Base-by-base conservation (phyloP, 2,329 filamentous ascomycete genomes). In the Lecanosticta acicola region DNA sequence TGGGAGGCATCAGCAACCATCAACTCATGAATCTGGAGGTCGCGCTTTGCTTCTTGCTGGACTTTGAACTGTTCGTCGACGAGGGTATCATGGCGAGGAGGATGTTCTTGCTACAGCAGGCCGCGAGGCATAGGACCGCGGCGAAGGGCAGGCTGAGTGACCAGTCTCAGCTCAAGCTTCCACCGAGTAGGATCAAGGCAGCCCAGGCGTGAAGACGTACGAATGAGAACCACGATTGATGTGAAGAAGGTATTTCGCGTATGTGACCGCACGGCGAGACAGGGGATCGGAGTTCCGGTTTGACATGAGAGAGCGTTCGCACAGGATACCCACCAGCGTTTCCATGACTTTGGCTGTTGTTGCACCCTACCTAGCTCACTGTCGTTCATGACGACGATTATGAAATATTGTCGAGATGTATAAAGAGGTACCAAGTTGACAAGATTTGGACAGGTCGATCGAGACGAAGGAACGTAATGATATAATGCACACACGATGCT, bases 1-100 rank as follows among this genome's bases (percentile, higher is more conserved):
- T 97, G 1, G 91, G 93, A 34, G 91, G 91, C 14, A 88, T 97
- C 13, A 87, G 80, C 60, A 85, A 87, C 62, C 71, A 74, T 14
- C 89, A 97, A 68, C 75, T 98, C 41, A 85, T 85, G 33, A 78
- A 85, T 49, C 71, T 97, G 34, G 93, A 97, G 71, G 86, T 97
- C 50, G 89, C 85, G 38, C 61, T 76, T 9, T 73, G 72, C 49
- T 76, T 73, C 46, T 70, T 94, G 48, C 81, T 84, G n/a, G 83
- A 88, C 41, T 94, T 94, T 62, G 85, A 91, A 58, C 73, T 94
- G 49, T 61, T 58, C 20, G 54, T 66, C 34, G 53, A 60, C 32
- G 62, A 55, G 13, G 53, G 51, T 17, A 57, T 60, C 21, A 50
- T 67, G 50, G 60, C 62, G 39, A 56, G 50, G 40, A 55, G 62